phyloP scores from a whole-genome alignment of 2,329 filamentous ascomycete species.

The Elsinoe fawcettii region DNA sequence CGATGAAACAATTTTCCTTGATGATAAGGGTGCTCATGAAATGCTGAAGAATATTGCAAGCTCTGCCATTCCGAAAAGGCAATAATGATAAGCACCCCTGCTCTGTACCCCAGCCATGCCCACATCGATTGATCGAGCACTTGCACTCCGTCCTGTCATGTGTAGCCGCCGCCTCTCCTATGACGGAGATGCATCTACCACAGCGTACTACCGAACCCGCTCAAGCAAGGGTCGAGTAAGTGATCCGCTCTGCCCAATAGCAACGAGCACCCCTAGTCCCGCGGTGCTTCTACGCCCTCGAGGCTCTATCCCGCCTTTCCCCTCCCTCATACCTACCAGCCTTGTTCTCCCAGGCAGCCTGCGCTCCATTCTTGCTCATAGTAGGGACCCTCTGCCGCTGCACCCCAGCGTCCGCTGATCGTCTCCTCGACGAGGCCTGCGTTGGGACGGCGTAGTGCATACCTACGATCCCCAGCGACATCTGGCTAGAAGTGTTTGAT shows the following conservation, averaged over 20 bases:
- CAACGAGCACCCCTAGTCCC: neutral
- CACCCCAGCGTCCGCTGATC: neutral
- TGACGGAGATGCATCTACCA: neutral
- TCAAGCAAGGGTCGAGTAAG: neutral
- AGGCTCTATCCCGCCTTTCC: neutral
- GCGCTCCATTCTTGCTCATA: slow-evolving; percentile 13
- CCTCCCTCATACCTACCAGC: neutral
- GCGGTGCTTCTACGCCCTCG: slow-evolving; percentile 6
- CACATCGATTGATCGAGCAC: neutral
- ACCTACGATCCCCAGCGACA: slow-evolving; percentile 5
- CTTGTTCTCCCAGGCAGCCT: slow-evolving; percentile 13
- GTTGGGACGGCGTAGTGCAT: slow-evolving; percentile 11
- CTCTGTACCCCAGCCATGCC: neutral
- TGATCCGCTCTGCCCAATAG: neutral
- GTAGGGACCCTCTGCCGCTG: neutral
- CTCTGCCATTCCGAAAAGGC: neutral
- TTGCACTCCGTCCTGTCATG: neutral
- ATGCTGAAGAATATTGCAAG: neutral
- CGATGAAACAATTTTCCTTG: slow-evolving; percentile 4
- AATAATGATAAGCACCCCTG: neutral
- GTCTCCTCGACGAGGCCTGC: slow-evolving; percentile 6
- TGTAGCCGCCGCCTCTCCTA: neutral
- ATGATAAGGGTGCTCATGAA: neutral
- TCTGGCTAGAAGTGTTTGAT: neutral
- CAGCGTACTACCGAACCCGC: neutral